These are phyloP conservation scores for Pleodorina starrii DNA, from an alignment of 139 green algal genomes.

Conservation along the genomic window DNA sequence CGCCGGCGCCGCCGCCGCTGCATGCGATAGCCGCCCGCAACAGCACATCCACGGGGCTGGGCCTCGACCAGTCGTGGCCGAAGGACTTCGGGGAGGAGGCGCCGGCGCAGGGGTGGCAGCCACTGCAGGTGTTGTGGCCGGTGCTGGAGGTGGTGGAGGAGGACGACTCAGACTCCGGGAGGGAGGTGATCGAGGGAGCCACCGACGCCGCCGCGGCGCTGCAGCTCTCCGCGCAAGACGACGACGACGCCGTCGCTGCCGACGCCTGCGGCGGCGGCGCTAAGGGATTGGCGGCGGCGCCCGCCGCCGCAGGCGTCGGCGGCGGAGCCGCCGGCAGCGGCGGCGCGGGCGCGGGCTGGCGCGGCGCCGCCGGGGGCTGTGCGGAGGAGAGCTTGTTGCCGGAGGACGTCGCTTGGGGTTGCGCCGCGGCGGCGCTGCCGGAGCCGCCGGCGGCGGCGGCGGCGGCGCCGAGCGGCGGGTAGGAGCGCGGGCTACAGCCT, in stretches of 20 bases:
- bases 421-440: too few species aligned
- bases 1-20: too few species aligned
- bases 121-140: conserved; percentile 17
- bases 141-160: not conserved
- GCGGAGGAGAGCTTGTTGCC: too few species aligned
- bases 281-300: not conserved
- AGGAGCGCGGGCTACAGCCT: conserved; percentile 12
- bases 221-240: not conserved
- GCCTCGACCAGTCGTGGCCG: conserved; percentile 31
- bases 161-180: not conserved
- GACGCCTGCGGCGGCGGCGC: not conserved
- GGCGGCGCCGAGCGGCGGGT: conserved; percentile 6
- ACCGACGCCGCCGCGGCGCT: not conserved
- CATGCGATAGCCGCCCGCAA: conserved; percentile 25
- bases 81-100: conserved; percentile 13
- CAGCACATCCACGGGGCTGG: conserved; percentile 39
- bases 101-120: not conserved
- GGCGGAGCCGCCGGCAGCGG: not conserved
- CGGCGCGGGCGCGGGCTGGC: not conserved
- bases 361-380: too few species aligned
- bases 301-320: not conserved
- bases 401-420: too few species aligned
- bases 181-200: not conserved
- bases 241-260: not conserved
- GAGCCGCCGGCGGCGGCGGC: not conserved